Evolutionary conservation across 2,329 filamentous ascomycete species (phyloP).

Genomic region (Colletotrichum euphorbiae): DNA sequence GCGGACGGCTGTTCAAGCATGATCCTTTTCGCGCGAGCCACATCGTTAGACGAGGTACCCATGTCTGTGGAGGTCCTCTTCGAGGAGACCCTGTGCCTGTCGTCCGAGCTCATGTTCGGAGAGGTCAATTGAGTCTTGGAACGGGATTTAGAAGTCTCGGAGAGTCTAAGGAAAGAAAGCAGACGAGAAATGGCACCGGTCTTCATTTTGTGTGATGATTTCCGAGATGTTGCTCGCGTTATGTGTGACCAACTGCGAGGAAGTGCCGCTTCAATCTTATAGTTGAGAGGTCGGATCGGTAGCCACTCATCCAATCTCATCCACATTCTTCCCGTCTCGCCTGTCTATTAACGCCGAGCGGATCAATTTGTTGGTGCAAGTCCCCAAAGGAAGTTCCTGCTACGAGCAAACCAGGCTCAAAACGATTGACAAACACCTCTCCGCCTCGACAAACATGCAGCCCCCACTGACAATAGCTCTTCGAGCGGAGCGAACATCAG

Average conservation of each 20-base stretch:
- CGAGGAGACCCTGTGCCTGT: constrained; percentile 8
- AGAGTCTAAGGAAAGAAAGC: neutral
- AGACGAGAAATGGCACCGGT: neutral
- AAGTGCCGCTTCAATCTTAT: neutral
- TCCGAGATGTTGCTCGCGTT: neutral
- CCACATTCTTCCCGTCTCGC: neutral
- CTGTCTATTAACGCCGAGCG: constrained; percentile 1
- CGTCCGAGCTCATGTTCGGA: constrained; percentile 4
- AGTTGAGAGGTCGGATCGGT: neutral
- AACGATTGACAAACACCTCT: constrained; percentile 7
- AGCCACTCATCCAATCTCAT: neutral
- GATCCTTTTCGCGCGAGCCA: constrained; percentile 6
- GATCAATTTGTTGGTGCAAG: neutral
- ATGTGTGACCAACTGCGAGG: neutral
- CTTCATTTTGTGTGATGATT: neutral
- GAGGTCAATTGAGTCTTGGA: constrained; percentile 2
- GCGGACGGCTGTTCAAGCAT: constrained; percentile 2
- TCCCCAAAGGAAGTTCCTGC: constrained; percentile 1
- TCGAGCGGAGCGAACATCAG: neutral
- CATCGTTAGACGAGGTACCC: constrained; percentile 11
- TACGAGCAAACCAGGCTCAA: neutral
- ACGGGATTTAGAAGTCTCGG: constrained; percentile 3
- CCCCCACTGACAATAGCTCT: neutral
- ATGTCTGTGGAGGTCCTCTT: constrained; percentile 15
- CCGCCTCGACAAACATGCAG: neutral